phyloP scores from a whole-genome alignment of 805 yeast genomes.

The Yamadazyma scolyti region DNA sequence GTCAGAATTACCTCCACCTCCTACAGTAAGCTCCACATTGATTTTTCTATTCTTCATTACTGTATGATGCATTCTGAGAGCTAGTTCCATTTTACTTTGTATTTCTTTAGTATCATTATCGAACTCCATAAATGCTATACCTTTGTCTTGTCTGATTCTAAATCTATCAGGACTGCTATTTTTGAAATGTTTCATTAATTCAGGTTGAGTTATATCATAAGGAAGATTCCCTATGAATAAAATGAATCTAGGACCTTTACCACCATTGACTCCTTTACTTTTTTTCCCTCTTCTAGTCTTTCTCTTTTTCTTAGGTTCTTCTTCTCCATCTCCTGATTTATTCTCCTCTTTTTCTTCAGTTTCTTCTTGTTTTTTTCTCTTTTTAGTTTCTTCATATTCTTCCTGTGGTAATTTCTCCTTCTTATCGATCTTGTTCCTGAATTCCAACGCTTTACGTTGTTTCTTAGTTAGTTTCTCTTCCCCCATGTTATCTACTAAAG shows the following conservation, averaged over 20 bases:
- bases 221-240: constrained; percentile 91
- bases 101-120: constrained; percentile 56
- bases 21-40: constrained; percentile 94
- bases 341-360: constrained; percentile 1
- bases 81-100: constrained; percentile 76
- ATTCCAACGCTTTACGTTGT: constrained; percentile 60
- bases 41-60: constrained; percentile 67
- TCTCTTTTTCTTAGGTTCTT: constrained; percentile 55
- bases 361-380: constrained; percentile 17
- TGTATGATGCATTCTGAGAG: constrained; percentile 81
- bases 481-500: constrained; percentile 6
- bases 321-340: constrained; percentile 10
- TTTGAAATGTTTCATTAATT: constrained; percentile 68
- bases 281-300: constrained; percentile 78
- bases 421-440: constrained; percentile 42
- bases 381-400: constrained; percentile 22
- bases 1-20: constrained; percentile 93
- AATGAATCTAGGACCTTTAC: constrained; percentile 63
- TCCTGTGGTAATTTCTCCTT: constrained; percentile 30
- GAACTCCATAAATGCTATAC: constrained; percentile 90
- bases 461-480: constrained; percentile 56
- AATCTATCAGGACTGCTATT: constrained; percentile 68
- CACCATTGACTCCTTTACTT: constrained; percentile 51
- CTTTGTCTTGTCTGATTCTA: constrained; percentile 79
- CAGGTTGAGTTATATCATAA: constrained; percentile 58